Base-by-base conservation (phyloP, 1,284 basidiomycete genomes). In the Apiotrichum siamense region DNA sequence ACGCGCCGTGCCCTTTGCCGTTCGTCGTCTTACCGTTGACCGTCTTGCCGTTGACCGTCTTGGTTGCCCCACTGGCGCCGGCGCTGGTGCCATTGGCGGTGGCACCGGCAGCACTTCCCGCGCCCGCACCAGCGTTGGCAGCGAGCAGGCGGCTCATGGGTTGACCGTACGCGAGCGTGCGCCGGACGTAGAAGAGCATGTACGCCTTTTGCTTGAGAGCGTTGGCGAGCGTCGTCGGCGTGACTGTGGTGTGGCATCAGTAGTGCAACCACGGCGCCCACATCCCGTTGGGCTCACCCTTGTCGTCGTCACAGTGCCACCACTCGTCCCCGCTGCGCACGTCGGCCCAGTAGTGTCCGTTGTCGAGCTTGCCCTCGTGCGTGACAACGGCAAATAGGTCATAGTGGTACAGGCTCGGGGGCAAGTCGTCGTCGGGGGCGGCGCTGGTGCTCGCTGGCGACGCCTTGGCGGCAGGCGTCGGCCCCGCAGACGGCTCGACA, bases 251-350 rank as follows among this genome's bases (percentile, higher is more conserved):
- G 18, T 45, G 43, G 23, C 9, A 49, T 21, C 2, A 33, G 31
- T 2, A 26, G 9, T 25, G 21, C 35, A 17, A 10, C n/a, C n/a
- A n/a, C n/a, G n/a, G n/a, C n/a, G n/a, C n/a, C n/a, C n/a, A n/a
- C n/a, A 21, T 10, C 33, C 54, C 3, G 50, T 17, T 39, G 40
- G 44, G 66, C 81, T 70, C 60, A 88, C 86, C 65, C 58, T 89
- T 94, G 66, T 94, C 91, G 64, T 97, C 92, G 68, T 97, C 91
- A 70, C 90, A 94, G 25, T 85, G 83, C 75, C 89, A 94, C 92
- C 92, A 97, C 84, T 90, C 68, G 37, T 59, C 60, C 23, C 62
- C 57, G 50, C 56, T 59, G 32, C 67, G 57, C 3, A 73, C 64
- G 44, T 69, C 66, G 17, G 63, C 66, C 61, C 62, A 65, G 72